A percentile compares a stretch with the other conserved stretches of the same genome.
Evolutionary conservation across 768 basidiomycete genomes (phyloP).

Genomic region (Xanthoconium stramineum): DNA sequence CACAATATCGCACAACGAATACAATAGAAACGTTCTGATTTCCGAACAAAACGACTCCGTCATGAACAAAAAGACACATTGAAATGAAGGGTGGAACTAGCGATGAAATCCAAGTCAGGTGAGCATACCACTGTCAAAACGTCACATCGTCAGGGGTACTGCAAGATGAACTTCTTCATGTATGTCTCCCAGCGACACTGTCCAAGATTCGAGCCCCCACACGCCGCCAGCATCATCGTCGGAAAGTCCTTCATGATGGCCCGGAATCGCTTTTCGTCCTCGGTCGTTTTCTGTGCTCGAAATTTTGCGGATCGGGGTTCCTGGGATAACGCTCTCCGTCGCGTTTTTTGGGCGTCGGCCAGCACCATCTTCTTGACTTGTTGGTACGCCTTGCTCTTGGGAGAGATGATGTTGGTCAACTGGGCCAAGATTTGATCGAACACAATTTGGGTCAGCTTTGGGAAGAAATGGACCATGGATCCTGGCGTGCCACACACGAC

Average conservation of each 20-base stretch:
- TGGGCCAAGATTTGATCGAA: constrained; percentile 40
- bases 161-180: constrained; percentile 63
- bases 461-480: constrained; percentile 68
- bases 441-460: constrained; percentile 45
- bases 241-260: constrained; percentile 34
- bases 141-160: constrained; percentile 48
- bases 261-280: constrained; percentile 23
- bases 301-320: constrained; percentile 4
- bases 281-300: constrained; percentile 20
- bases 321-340: constrained; percentile 9
- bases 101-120: background rate
- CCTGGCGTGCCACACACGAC: constrained; percentile 82
- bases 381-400: constrained; percentile 41
- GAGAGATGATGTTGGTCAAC: constrained; percentile 34
- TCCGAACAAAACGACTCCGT: constrained; percentile 21
- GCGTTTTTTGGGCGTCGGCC: constrained; percentile 28
- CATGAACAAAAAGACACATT: constrained; percentile 4
- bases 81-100: constrained; percentile 2
- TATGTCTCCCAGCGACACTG: constrained; percentile 57
- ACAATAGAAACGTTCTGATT: constrained; percentile 2
- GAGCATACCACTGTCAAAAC: background rate
- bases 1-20: background rate
- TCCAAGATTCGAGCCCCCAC: constrained; percentile 46
- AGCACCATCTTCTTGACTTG: constrained; percentile 42
- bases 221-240: constrained; percentile 35